Conservation (phyloP, 2,329 filamentous ascomycete species). For the Scolecobasidium constrictum region DNA sequence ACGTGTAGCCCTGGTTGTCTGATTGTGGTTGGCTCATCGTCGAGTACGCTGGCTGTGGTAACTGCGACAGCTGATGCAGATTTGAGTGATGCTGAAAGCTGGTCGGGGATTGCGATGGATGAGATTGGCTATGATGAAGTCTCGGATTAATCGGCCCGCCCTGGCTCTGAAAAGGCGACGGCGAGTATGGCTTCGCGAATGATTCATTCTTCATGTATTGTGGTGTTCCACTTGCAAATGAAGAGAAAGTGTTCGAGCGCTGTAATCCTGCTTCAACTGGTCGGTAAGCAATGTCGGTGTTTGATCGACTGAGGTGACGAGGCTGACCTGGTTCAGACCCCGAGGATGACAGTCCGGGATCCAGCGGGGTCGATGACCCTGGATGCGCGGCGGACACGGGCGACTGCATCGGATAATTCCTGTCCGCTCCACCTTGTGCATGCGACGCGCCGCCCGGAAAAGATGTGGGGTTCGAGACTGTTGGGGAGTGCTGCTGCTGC, state of each 20-base stretch:
- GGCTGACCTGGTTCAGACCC: neutral
- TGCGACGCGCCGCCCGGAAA: slow-evolving; percentile 3
- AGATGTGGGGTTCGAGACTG: slow-evolving; percentile 2
- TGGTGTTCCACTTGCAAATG: neutral
- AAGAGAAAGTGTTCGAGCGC: slow-evolving; percentile 13
- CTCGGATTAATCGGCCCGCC: slow-evolving; percentile 11
- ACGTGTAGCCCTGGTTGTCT: slow-evolving; percentile 3
- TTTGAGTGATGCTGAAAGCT: slow-evolving; percentile 50
- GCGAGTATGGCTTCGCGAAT: slow-evolving; percentile 9
- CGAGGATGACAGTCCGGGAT: neutral
- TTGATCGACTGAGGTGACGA: neutral
- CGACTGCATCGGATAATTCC: slow-evolving; percentile 8
- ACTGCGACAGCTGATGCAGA: slow-evolving; percentile 47
- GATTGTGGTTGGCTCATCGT: slow-evolving; percentile 15
- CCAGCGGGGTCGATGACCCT: neutral
- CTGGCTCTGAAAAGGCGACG: slow-evolving; percentile 2
- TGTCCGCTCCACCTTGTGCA: slow-evolving; percentile 1
- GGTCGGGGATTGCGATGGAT: slow-evolving; percentile 22
- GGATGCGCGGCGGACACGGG: neutral
- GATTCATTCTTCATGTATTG: slow-evolving; percentile 2
- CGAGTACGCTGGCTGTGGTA: slow-evolving; percentile 41
- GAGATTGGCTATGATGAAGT: slow-evolving; percentile 39
- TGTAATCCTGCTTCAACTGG: slow-evolving; percentile 20
- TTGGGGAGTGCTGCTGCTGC: slow-evolving; percentile 3
- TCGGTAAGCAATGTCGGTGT: neutral